phyloP scores from a whole-genome alignment of 2,329 filamentous ascomycete species.

The Talaromyces sp. region DNA sequence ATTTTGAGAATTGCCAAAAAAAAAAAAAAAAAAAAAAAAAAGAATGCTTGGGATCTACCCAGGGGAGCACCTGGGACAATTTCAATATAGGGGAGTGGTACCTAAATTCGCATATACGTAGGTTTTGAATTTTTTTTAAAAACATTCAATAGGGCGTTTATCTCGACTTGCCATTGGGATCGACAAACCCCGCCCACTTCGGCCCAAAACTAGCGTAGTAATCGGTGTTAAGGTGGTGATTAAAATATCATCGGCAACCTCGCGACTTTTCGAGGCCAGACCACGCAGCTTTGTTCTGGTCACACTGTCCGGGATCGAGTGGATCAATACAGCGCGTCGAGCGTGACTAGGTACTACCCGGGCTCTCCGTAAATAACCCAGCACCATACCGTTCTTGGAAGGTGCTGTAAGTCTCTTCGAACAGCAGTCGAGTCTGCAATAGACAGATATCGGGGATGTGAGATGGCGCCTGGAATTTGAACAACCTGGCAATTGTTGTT shows the following conservation, averaged over 20 bases:
- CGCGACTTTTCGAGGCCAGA: conserved; percentile 40
- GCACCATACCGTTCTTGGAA: conserved; percentile 39
- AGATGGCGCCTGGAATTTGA: conserved; percentile 52
- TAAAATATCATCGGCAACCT: conserved; percentile 43
- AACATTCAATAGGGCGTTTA: background rate
- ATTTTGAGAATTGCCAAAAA: background rate
- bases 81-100: too few species aligned
- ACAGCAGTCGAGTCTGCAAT: conserved; percentile 51
- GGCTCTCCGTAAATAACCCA: conserved; percentile 36
- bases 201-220: conserved; percentile 46
- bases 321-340: conserved; percentile 41
- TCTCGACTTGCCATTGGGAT: conserved; percentile 32
- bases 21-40: too few species aligned
- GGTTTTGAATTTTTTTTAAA: background rate
- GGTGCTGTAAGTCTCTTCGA: conserved; percentile 47
- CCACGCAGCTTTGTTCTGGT: conserved; percentile 32
- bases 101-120: too few species aligned
- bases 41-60: too few species aligned
- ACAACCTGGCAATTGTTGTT: conserved; percentile 36
- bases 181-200: conserved; percentile 42
- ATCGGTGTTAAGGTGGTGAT: conserved; percentile 43
- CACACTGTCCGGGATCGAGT: conserved; percentile 39
- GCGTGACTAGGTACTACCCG: conserved; percentile 28
- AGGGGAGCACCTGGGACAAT: too few species aligned
- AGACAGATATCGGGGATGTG: conserved; percentile 44